Evolutionary conservation across 768 basidiomycete genomes (phyloP), one percentile per base, ranked within the genome.

Genomic region (Serpula lacrymans): DNA sequence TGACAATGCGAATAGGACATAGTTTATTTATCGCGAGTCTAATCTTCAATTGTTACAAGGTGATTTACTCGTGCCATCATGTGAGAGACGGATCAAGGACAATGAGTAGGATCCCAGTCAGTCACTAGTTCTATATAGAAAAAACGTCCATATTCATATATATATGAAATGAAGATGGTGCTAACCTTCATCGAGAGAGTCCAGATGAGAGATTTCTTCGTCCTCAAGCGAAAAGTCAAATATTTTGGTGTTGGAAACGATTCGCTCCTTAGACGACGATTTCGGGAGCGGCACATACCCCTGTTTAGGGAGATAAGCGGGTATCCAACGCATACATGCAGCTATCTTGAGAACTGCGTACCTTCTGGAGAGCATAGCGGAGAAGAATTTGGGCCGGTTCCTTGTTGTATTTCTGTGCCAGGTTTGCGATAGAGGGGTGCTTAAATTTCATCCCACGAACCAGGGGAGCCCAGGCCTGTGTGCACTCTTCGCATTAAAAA

Each of bases 361-460:
- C 87, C 69, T 85, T 83, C 58, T 92, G 85, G n/a, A 92, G 60
- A 9, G 79, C 82, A 58, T 80, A 88, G n/a, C 86, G 70, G 21
- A 88, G 64, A 27, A 87, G 64, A 34, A 89, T 64, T 49, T 77
- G 74, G 51, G 80, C 70, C n/a, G 73, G 65, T 33, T 66, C 54
- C 51, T 78, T 86, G 27, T 58, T 52, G 54, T 85, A 79, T 56
- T 77, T 80, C 29, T 69, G 50, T 5, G 74, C 71, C 26, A 79
- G 62, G 23, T 53, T 53, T 18, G 57, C 55, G 47, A 88, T 65
- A 8, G 60, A 59, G 14, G 78, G 73, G 59, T 84, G 76, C 14
- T 74, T 54, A 63, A 89, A 84, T 33, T 80, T 71, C 58, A 78
- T 65, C 9, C 76, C 82, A 16, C 84, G 70, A 13, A 78, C 84